Conservation (phyloP, 805 yeast genomes). For the Blastobotrys terrestris region DNA sequence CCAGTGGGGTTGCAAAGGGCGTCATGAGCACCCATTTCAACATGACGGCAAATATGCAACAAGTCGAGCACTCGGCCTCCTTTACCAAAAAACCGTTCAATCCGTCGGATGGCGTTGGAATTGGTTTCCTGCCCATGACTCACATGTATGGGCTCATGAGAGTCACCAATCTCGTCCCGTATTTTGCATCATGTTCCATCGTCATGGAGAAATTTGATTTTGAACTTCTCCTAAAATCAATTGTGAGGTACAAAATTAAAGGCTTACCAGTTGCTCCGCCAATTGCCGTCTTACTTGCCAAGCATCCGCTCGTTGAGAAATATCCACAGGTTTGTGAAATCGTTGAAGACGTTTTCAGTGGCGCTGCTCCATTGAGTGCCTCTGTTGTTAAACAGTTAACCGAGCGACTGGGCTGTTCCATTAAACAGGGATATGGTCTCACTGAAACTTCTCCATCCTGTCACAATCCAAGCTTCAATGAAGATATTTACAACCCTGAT, state of each 20-base stretch:
- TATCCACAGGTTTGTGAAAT: slow-evolving; percentile 35
- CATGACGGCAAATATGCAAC: slow-evolving; percentile 33
- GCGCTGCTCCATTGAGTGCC: slow-evolving; percentile 42
- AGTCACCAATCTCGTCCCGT: slow-evolving; percentile 45
- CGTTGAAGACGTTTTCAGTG: slow-evolving; percentile 35
- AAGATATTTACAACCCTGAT: slow-evolving; percentile 38
- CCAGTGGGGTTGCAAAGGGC: slow-evolving; percentile 63
- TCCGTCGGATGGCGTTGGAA: slow-evolving; percentile 6
- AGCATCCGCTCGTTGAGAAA: slow-evolving; percentile 38
- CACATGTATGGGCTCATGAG: slow-evolving; percentile 60
- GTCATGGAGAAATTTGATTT: slow-evolving; percentile 32
- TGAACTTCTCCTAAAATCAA: slow-evolving; percentile 22
- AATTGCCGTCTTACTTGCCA: slow-evolving; percentile 41
- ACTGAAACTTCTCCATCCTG: slow-evolving; percentile 59
- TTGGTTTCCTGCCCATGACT: slow-evolving; percentile 16
- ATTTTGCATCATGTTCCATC: slow-evolving; percentile 32
- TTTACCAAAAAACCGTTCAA: not conserved
- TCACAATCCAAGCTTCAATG: slow-evolving; percentile 29
- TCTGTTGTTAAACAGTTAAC: slow-evolving; percentile 10
- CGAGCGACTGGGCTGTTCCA: slow-evolving; percentile 18
- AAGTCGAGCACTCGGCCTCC: slow-evolving; percentile 1
- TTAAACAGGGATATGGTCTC: slow-evolving; percentile 21
- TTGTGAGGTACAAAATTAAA: slow-evolving; percentile 31
- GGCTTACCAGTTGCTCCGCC: slow-evolving; percentile 39
- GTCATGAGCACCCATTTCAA: slow-evolving; percentile 55